Evolutionary conservation across 1,139 yeast species (phyloP).

Genomic region (Geotrichum fermentans): DNA sequence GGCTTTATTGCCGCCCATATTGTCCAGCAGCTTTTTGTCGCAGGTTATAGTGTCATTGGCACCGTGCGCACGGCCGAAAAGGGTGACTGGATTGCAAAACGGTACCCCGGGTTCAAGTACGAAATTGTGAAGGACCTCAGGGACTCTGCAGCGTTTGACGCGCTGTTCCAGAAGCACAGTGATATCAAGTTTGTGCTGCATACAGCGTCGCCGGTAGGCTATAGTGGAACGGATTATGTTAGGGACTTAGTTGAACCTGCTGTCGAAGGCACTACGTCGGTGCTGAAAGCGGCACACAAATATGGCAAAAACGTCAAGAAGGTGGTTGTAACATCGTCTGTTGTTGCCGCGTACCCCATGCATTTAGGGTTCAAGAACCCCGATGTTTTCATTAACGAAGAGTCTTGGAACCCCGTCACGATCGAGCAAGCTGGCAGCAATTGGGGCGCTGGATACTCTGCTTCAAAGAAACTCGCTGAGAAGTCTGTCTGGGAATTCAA

Average conservation of each 20-base stretch:
- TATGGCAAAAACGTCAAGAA: conserved; percentile 47
- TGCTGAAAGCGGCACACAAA: conserved; percentile 42
- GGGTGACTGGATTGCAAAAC: conserved; percentile 43
- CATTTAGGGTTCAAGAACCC: conserved; percentile 32
- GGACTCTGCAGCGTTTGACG: conserved; percentile 39
- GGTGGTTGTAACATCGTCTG: conserved; percentile 54
- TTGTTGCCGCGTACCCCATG: conserved; percentile 34
- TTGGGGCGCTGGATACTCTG: too few species aligned
- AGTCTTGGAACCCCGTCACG: conserved; percentile 42
- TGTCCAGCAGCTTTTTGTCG: conserved; percentile 33
- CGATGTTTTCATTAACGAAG: conserved; percentile 32
- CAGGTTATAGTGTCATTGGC: conserved; percentile 52
- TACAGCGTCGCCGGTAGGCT: conserved; percentile 44
- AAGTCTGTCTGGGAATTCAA: too few species aligned
- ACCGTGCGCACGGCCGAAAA: conserved; percentile 51
- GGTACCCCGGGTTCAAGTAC: conserved; percentile 34
- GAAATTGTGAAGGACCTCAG: conserved; percentile 42
- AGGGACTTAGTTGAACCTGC: conserved; percentile 46
- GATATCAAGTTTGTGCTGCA: conserved; percentile 41
- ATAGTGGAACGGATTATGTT: conserved; percentile 26
- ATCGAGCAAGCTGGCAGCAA: too few species aligned
- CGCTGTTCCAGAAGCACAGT: conserved; percentile 37
- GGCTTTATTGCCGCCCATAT: conserved; percentile 52
- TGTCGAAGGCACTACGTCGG: conserved; percentile 45
- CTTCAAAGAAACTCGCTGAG: too few species aligned